Evolutionary conservation across 352 stramenopile genomes (phyloP).

Genomic region (Phytophthora cajani): DNA sequence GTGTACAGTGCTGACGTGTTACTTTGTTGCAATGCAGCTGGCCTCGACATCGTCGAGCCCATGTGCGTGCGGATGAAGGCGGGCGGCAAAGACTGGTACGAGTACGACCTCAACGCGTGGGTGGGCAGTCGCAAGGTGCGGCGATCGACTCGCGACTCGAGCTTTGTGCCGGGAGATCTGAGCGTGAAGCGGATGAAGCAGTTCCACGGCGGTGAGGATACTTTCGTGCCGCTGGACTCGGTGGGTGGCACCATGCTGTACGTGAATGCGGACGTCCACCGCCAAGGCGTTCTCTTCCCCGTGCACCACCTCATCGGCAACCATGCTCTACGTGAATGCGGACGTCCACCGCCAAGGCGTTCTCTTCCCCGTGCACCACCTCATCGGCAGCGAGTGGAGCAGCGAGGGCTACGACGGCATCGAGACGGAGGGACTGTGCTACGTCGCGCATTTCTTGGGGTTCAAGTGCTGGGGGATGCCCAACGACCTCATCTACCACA

Average conservation of each 20-base stretch:
- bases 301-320: constrained; percentile 51
- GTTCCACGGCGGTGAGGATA: constrained; percentile 12
- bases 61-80: constrained; percentile 33
- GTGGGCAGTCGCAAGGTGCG: constrained; percentile 26
- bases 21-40: constrained; percentile 17
- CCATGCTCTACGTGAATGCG: too few relatives aligned
- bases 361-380: constrained; percentile 47
- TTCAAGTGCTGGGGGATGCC: constrained; percentile 63
- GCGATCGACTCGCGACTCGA: constrained; percentile 7
- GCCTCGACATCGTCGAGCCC: constrained; percentile 31
- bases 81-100: constrained; percentile 27
- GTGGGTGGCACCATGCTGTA: constrained; percentile 62
- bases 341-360: constrained; percentile 59
- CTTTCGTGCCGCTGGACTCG: constrained; percentile 45
- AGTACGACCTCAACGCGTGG: constrained; percentile 37
- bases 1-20: background rate
- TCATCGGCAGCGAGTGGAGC: constrained; percentile 51
- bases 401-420: constrained; percentile 57
- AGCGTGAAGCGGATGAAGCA: constrained; percentile 28
- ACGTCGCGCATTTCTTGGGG: constrained; percentile 53
- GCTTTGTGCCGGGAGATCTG: constrained; percentile 28
- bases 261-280: constrained; percentile 50
- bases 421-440: constrained; percentile 56
- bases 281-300: constrained; percentile 54
- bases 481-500: constrained; percentile 47